Percentiles rank a stretch among this genome's conserved stretches.
Evolutionary conservation across 2,329 filamentous ascomycete genomes (phyloP).

Genomic region (Colletotrichum costaricense): DNA sequence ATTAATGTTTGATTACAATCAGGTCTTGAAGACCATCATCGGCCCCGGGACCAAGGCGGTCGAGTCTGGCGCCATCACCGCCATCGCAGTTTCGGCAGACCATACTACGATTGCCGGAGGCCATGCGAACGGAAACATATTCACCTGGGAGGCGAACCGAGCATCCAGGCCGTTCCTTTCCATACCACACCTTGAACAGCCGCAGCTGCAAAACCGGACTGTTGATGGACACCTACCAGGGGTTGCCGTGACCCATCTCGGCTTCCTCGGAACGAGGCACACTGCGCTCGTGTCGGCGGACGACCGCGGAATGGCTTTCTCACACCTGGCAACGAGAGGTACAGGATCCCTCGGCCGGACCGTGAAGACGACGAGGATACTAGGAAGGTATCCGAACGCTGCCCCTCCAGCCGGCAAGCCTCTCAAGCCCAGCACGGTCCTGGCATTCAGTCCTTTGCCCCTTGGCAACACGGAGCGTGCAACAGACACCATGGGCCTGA

Average conservation of each 20-base stretch:
- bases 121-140: slow-evolving; percentile 90
- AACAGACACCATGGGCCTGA: slow-evolving; percentile 89
- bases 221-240: slow-evolving; percentile 85
- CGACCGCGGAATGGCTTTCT: slow-evolving; percentile 96
- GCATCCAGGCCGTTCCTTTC: slow-evolving; percentile 89
- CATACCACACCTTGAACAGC: slow-evolving; percentile 80
- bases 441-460: slow-evolving; percentile 90
- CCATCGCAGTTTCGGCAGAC: slow-evolving; percentile 91
- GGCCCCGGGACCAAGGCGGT: slow-evolving; percentile 94
- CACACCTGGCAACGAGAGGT: slow-evolving; percentile 92
- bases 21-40: slow-evolving; percentile 93
- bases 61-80: slow-evolving; percentile 88
- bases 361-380: slow-evolving; percentile 89
- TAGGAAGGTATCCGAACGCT: slow-evolving; percentile 88
- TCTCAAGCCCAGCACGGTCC: slow-evolving; percentile 91
- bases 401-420: slow-evolving; percentile 71
- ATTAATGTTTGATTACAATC: slow-evolving; percentile 96
- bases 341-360: slow-evolving; percentile 86
- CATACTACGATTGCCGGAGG: slow-evolving; percentile 92
- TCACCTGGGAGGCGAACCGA: slow-evolving; percentile 92
- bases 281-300: slow-evolving; percentile 96
- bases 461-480: slow-evolving; percentile 93
- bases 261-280: slow-evolving; percentile 91
- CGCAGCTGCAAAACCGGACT: slow-evolving; percentile 72
- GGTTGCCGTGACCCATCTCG: slow-evolving; percentile 86